Conservation (phyloP, 306 rosid genomes). For the Herpetospermum pedunculosum region DNA sequence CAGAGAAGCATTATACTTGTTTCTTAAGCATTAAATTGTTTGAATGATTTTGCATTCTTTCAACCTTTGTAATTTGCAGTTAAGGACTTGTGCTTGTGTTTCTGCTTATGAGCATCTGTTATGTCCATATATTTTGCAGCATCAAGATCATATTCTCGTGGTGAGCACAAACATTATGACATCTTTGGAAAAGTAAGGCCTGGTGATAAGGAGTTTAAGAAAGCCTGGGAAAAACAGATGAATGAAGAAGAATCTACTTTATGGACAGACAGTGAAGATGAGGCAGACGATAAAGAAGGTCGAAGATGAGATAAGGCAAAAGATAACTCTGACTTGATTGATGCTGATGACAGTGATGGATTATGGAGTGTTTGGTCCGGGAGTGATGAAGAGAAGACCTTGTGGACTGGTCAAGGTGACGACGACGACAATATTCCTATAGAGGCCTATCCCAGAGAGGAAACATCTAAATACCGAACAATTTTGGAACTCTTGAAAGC, state of each 20-base stretch:
- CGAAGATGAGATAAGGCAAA: slow-evolving; percentile 58
- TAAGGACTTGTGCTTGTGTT: neutral
- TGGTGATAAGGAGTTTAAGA: slow-evolving; percentile 52
- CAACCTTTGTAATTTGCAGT: neutral
- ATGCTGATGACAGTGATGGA: slow-evolving; percentile 77
- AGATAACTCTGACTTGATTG: slow-evolving; percentile 51
- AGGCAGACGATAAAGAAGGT: slow-evolving; percentile 33
- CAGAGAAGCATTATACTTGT: neutral
- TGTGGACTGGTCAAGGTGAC: slow-evolving; percentile 83
- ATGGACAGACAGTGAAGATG: slow-evolving; percentile 80
- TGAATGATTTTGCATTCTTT: neutral
- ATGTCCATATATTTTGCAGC: slow-evolving; percentile 26
- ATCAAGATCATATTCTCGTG: slow-evolving; percentile 38
- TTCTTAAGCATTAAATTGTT: neutral
- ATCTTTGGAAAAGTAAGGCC: slow-evolving; percentile 52
- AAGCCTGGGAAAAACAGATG: slow-evolving; percentile 63
- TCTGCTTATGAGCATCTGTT: neutral
- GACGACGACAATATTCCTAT: slow-evolving; percentile 63
- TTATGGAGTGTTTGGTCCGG: slow-evolving; percentile 78
- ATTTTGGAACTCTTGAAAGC: slow-evolving; percentile 54
- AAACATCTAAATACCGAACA: slow-evolving; percentile 62
- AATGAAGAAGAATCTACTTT: slow-evolving; percentile 58
- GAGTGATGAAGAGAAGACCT: slow-evolving; percentile 81
- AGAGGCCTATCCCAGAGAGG: slow-evolving; percentile 81
- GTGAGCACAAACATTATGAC: slow-evolving; percentile 33